A percentile compares a stretch with the other conserved stretches of the same genome.
Evolutionary conservation across 352 stramenopile genomes (phyloP).

Genomic region (Phytophthora citrophthora): DNA sequence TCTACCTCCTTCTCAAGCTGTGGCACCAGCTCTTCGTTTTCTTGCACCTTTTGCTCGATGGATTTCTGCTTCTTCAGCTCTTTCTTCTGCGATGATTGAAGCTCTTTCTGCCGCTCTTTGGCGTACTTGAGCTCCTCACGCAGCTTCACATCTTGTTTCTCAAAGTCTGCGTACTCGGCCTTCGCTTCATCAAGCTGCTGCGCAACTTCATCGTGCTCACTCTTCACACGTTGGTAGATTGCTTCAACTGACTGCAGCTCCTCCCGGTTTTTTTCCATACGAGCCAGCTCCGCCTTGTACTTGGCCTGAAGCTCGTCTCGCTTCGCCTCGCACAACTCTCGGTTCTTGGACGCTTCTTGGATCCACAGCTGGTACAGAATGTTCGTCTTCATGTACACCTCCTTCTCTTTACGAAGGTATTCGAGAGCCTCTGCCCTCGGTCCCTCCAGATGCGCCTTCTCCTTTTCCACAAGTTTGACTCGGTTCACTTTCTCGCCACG

Average conservation of each 20-base stretch:
- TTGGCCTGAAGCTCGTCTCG: constrained; percentile 78
- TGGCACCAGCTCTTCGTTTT: constrained; percentile 90
- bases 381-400: constrained; percentile 97
- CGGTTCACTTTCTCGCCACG: constrained; percentile 96
- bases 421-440: constrained; percentile 95
- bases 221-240: constrained; percentile 81
- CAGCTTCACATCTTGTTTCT: constrained; percentile 98
- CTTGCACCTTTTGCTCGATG: constrained; percentile 77
- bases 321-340: constrained; percentile 66
- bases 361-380: constrained; percentile 96
- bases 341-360: constrained; percentile 82
- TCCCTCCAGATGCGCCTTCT: constrained; percentile 94
- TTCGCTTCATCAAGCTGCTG: constrained; percentile 91
- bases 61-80: constrained; percentile 93
- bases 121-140: constrained; percentile 97
- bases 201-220: constrained; percentile 87
- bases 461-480: constrained; percentile 98
- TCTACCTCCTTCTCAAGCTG: constrained; percentile 88
- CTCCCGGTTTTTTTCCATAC: constrained; percentile 79
- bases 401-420: constrained; percentile 94
- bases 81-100: constrained; percentile 89
- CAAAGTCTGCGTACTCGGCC: constrained; percentile 94
- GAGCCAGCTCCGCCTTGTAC: constrained; percentile 69
- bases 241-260: constrained; percentile 85
- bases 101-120: constrained; percentile 93